Percentiles rank a stretch among this genome's conserved stretches.
Conservation (phyloP, 192 early-diverging fungal species). For the Dissophora globulifera region DNA sequence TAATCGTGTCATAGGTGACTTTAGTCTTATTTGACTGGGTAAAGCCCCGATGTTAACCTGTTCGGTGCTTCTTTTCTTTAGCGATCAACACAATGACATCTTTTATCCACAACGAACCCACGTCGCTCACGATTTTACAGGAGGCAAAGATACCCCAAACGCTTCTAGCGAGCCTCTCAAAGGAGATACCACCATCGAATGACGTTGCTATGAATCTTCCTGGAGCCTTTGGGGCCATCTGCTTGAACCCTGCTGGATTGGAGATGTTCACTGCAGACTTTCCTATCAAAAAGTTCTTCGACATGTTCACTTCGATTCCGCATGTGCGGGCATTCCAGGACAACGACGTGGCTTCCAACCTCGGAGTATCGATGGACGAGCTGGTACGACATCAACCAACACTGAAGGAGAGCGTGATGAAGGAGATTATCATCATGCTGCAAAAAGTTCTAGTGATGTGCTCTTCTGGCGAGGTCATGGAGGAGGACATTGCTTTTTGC, state of each 20-base stretch:
- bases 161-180: conserved; percentile 75
- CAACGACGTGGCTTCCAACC: conserved; percentile 81
- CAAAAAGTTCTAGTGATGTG: conserved; percentile 73
- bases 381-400: conserved; percentile 95
- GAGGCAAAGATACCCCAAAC: conserved; percentile 88
- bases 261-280: conserved; percentile 81
- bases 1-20: not conserved
- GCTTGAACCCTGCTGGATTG: conserved; percentile 88
- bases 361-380: conserved; percentile 93
- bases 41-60: too few species aligned
- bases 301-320: conserved; percentile 78
- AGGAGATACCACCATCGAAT: conserved; percentile 79
- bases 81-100: conserved; percentile 94
- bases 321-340: conserved; percentile 84
- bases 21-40: not conserved
- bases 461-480: conserved; percentile 57
- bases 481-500: conserved; percentile 59
- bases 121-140: conserved; percentile 92
- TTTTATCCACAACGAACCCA: conserved; percentile 99
- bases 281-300: conserved; percentile 79
- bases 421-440: conserved; percentile 75
- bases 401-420: conserved; percentile 79
- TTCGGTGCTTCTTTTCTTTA: conserved; percentile 1
- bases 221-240: conserved; percentile 95
- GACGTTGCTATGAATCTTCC: conserved; percentile 86